Base-by-base conservation (phyloP, 2,329 filamentous ascomycete species). In the Fusarium verrucosum region DNA sequence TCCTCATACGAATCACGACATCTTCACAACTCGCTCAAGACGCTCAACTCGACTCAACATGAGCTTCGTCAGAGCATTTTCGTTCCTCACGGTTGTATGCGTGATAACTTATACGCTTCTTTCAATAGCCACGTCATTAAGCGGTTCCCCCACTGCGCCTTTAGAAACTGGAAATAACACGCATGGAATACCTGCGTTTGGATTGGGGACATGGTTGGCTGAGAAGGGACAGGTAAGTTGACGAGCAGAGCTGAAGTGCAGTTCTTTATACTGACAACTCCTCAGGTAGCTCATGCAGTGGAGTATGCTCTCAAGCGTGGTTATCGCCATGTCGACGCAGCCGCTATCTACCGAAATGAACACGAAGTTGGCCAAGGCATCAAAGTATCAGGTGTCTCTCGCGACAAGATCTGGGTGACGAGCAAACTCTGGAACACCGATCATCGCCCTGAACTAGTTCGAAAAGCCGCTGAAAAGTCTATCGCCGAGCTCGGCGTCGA, bases 261-360 rank as follows among this genome's bases (percentile, higher is more conserved):
- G 0, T 6, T 1, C 2, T 6, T 6, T 7, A 9, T 19, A 11
- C 25, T 60, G 2, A 60, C 10, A 1, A 2, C 9, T 8, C 1
- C 13, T 11, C 9, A 72, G 62, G 71, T 70, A 32, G 60, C 53
- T 17, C 50, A 53, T n/a, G 86, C 86, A 20, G 86, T 88, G 55
- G 82, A 85, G 66, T 78, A 78, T 32, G 85, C 84, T 13, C 76
- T 87, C 17, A 78, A 77, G 62, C 70, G 75, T 16, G 85, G 85
- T 23, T 87, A 87, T 73, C 78, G 83, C 33, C 83, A 86, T 67
- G 83, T 87, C 62, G 82, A 84, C 72, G 85, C 84, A 6, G 75
- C 76, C 40, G 81, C 87, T 55, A 85, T 85, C 38, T 90, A 91
- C 71, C 85, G 85, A 70, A 89, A 89, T 70, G 87, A 84, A 62